These are phyloP conservation scores for Phytophthora pluvialis DNA, from an alignment of 352 stramenopile genomes.

Conservation along the genomic window DNA sequence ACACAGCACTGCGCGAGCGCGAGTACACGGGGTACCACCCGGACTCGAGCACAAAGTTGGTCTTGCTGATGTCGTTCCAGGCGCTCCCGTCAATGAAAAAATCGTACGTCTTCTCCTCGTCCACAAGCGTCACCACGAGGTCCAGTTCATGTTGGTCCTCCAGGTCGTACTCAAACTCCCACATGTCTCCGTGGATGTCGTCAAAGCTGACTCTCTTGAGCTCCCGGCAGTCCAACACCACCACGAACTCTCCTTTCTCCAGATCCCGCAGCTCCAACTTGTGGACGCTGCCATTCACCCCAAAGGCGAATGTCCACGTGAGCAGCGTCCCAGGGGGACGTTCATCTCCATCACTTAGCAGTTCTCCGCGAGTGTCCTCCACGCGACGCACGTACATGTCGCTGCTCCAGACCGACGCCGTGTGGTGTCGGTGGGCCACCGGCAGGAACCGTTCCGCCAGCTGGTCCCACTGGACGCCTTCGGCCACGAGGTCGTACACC, in stretches of 20 bases:
- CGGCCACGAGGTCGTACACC: conserved; percentile 74
- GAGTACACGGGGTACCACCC: conserved; percentile 85
- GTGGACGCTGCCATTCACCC: conserved; percentile 74
- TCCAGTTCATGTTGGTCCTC: conserved; percentile 75
- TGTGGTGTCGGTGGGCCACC: conserved; percentile 34
- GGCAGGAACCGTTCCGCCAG: conserved; percentile 63
- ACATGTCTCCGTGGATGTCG: conserved; percentile 69
- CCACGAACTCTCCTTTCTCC: conserved; percentile 77
- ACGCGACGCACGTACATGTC: conserved; percentile 82
- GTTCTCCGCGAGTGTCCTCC: conserved; percentile 47
- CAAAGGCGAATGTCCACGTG: conserved; percentile 88
- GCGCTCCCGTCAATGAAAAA: conserved; percentile 79
- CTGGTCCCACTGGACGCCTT: conserved; percentile 71
- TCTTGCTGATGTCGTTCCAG: conserved; percentile 78
- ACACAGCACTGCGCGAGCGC: conserved; percentile 70
- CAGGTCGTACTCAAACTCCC: conserved; percentile 78
- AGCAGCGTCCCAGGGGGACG: conserved; percentile 50
- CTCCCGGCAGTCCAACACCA: conserved; percentile 76
- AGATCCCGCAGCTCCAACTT: conserved; percentile 79
- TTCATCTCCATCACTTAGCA: conserved; percentile 52
- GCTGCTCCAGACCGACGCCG: conserved; percentile 74
- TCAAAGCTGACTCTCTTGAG: conserved; percentile 64
- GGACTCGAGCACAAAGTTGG: conserved; percentile 81
- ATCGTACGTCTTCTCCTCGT: conserved; percentile 72
- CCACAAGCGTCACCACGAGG: conserved; percentile 68